Evolutionary conservation across 2,329 filamentous ascomycete genomes (phyloP), one percentile per base, ranked within the genome.

Genomic region (Knufia petricola): DNA sequence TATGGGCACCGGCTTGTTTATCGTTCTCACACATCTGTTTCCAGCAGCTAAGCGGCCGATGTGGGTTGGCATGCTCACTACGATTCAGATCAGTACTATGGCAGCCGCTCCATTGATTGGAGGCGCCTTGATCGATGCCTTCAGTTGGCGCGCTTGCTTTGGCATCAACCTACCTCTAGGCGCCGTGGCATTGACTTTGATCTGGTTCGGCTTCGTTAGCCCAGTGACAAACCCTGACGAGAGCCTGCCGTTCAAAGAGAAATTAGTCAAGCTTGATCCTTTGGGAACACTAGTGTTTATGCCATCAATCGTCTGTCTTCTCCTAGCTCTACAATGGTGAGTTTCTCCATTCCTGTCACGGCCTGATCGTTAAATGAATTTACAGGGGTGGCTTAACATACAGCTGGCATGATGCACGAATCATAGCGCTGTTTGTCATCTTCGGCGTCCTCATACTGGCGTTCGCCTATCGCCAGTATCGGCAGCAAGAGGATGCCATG

Each of bases 81-180:
- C 32, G 7, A 8, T n/a, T 6, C 32, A 36, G 10, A n/a, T 6
- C 15, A n/a, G 7, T n/a, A 6, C 6, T 8, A 4, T 44, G 28
- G 28, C 32, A 10, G 2, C 52, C 13, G 61, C 58, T 3, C 64
- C 66, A 3, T 46, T 65, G 9, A 43, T 68, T 6, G 66, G 66
- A 12, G 66, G 64, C 32, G 60, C 57, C n/a, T 49, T 68, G n/a
- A 66, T 60, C 15, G 54, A 67, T 38, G 56, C 56, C 7, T 39
- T 64, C 1, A 55, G 51, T 15, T 69, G 66, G 65, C 47, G 65
- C 36, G 66, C 63, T 60, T 68, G 64, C 48, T 66, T 63, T 39
- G 64, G 58, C 46, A 64, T 68, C 51, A 65, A 63, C 54, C 62
- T 78, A 1, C 75, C 74, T 0, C 66, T 78, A 20, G 19, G 39